Evolutionary conservation across 1,139 yeast species (phyloP), one percentile per base, ranked within the genome.

Genomic region (Candida glucosophila): DNA sequence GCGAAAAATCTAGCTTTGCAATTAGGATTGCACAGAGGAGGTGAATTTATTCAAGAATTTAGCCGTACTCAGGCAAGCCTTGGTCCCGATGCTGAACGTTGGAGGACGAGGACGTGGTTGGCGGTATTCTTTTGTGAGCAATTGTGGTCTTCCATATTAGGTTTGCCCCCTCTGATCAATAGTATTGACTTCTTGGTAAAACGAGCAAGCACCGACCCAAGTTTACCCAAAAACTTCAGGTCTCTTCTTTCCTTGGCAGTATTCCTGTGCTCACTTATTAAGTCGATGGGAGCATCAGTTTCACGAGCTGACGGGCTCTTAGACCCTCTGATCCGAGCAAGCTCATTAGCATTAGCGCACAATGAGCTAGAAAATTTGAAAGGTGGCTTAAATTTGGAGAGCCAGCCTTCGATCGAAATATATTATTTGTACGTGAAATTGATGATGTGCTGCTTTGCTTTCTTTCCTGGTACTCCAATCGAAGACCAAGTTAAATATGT

Each of bases 61-160:
- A 78, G 92, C 7, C 67, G 97, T 41, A 82, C 90, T 15, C 97
- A 88, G 47, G 92, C 82, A 4, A 72, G 83, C 21, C 62, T 86
- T 46, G 71, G 70, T 5, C 92, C 93, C 0, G 86, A 86, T 51
- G 90, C 95, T 4, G 95, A 85, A 40, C 77, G 77, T 47, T 88
- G 96, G 96, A 67, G 97, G 49, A 85, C 96, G 1, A 64, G 95
- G 37, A 75, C 95, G 1, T 88, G 96, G 96, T 58, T 85, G 18
- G 86, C 92, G 0, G 78, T 83, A 3, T 88, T 82, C 49, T 80
- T 86, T 44, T 69, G 83, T 30, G 95, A 86, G 46, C 93, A 85
- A 39, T 81, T 86, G 44, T 83, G 95, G 93, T 79, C 93, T 9
- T 81, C 93, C 10, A 74, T 77, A 22, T 56, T 86, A 28, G 96